phyloP scores from a whole-genome alignment of 2,329 filamentous ascomycete genomes.

The Diaporthe sp. region DNA sequence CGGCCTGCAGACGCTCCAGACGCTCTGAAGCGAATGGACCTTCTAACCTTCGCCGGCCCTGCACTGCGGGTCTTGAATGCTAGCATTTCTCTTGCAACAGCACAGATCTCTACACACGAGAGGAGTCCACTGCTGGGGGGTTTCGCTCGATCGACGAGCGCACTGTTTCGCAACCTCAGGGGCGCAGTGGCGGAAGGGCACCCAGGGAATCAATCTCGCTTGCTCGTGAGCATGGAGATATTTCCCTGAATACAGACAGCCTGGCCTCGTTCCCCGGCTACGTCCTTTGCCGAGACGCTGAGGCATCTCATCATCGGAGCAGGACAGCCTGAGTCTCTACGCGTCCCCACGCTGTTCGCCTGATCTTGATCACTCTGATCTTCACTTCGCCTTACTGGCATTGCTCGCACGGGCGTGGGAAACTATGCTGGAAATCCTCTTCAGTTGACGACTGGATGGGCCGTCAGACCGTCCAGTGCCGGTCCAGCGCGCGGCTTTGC shows the following conservation, averaged over 20 bases:
- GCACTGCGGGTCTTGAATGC: conserved; percentile 17
- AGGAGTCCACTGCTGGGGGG: neutral
- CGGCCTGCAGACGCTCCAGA: conserved; percentile 5
- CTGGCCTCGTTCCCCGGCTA: conserved; percentile 3
- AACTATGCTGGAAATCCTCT: neutral
- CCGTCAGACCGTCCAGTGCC: conserved; percentile 8
- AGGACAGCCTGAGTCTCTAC: neutral
- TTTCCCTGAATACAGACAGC: neutral
- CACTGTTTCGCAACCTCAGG: conserved; percentile 12
- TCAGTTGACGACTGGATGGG: conserved; percentile 10
- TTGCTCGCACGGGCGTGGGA: conserved; percentile 3
- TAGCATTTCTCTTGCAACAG: neutral
- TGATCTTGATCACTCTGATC: conserved; percentile 11
- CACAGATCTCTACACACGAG: neutral
- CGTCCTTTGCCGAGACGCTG: neutral
- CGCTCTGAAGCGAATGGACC: conserved; percentile 10
- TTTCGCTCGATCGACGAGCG: neutral
- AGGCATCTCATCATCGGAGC: conserved; percentile 7
- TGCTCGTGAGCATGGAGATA: conserved; percentile 7
- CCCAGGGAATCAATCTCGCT: conserved; percentile 22
- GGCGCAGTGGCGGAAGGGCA: conserved; percentile 6
- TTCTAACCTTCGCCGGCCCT: conserved; percentile 1
- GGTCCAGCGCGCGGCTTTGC: neutral
- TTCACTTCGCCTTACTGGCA: conserved; percentile 1
- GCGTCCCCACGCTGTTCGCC: conserved; percentile 5